Conservation (phyloP, 176 grass and related monocot species). For the Otatea glauca region DNA sequence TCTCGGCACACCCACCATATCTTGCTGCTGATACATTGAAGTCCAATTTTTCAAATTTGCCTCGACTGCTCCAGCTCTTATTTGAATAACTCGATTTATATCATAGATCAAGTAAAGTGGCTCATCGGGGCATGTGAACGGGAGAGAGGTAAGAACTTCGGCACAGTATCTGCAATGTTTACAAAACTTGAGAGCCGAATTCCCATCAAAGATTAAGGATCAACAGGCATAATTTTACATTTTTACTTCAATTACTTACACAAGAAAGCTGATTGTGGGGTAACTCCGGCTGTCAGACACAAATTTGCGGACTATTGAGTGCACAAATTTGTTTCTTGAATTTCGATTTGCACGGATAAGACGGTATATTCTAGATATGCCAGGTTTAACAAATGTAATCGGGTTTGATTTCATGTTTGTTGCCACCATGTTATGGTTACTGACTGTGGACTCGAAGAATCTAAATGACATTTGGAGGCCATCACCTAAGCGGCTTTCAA, state of each 20-base stretch:
- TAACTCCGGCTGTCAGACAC: slow-evolving; percentile 64
- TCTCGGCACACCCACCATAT: slow-evolving; percentile 24
- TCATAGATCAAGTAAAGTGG: slow-evolving; percentile 97
- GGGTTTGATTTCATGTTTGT: slow-evolving; percentile 73
- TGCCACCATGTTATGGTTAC: slow-evolving; percentile 61
- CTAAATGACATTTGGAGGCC: slow-evolving; percentile 89
- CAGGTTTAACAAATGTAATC: slow-evolving; percentile 81
- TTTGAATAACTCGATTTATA: slow-evolving; percentile 96
- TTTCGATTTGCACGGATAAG: slow-evolving; percentile 84
- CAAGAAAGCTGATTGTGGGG: slow-evolving; percentile 70
- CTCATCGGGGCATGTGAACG: slow-evolving; percentile 88
- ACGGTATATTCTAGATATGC: slow-evolving; percentile 91
- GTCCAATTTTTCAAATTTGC: slow-evolving; percentile 92
- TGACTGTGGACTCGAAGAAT: slow-evolving; percentile 79
- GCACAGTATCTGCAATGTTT: slow-evolving; percentile 83
- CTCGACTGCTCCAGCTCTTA: slow-evolving; percentile 86
- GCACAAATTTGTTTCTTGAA: slow-evolving; percentile 98
- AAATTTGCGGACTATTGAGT: slow-evolving; percentile 92
- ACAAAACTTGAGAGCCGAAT: slow-evolving; percentile 38
- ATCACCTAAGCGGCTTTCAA: slow-evolving; percentile 94
- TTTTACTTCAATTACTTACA: slow-evolving; percentile 66
- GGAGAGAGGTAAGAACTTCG: slow-evolving; percentile 92
- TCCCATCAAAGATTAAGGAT: slow-evolving; percentile 32
- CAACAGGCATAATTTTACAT: slow-evolving; percentile 34
- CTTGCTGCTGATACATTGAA: slow-evolving; percentile 64